Percentiles rank a stretch among this genome's conserved stretches.
phyloP scores from a whole-genome alignment of 2,329 filamentous ascomycete genomes.

The Monosporascus sp. region DNA sequence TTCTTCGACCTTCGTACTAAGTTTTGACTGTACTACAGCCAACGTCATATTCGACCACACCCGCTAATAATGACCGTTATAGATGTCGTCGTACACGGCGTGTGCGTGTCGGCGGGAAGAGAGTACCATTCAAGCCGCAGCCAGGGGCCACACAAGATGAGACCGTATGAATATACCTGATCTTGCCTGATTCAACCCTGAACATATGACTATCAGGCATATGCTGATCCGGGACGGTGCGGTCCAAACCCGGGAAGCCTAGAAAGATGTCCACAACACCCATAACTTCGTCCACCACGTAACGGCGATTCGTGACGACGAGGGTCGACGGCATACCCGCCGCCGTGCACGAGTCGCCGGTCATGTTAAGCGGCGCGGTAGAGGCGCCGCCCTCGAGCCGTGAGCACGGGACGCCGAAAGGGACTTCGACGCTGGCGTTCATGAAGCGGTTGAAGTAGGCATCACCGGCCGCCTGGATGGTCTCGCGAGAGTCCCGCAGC shows the following conservation, averaged over 20 bases:
- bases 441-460: slow-evolving; percentile 25
- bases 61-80: not conserved
- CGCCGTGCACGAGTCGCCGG: slow-evolving; percentile 21
- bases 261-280: slow-evolving; percentile 24
- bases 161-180: slow-evolving; percentile 27
- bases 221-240: slow-evolving; percentile 9
- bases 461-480: slow-evolving; percentile 24
- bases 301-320: slow-evolving; percentile 24
- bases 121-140: slow-evolving; percentile 14
- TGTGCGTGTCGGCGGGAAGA: not conserved
- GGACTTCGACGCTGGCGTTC: slow-evolving; percentile 19
- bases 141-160: slow-evolving; percentile 20
- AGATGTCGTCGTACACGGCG: not conserved
- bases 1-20: too few species aligned
- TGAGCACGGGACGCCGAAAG: slow-evolving; percentile 22
- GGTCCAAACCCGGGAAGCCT: slow-evolving; percentile 23
- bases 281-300: slow-evolving; percentile 23
- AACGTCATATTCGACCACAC: too few species aligned
- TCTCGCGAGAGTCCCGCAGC: slow-evolving; percentile 19
- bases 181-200: slow-evolving; percentile 23
- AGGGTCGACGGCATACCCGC: slow-evolving; percentile 23
- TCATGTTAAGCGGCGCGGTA: slow-evolving; percentile 18
- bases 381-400: slow-evolving; percentile 25
- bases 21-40: too few species aligned
- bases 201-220: slow-evolving; percentile 26